These are phyloP conservation scores for Hemileccinum impolitum DNA, from an alignment of 768 basidiomycete species.

Conservation along the genomic window DNA sequence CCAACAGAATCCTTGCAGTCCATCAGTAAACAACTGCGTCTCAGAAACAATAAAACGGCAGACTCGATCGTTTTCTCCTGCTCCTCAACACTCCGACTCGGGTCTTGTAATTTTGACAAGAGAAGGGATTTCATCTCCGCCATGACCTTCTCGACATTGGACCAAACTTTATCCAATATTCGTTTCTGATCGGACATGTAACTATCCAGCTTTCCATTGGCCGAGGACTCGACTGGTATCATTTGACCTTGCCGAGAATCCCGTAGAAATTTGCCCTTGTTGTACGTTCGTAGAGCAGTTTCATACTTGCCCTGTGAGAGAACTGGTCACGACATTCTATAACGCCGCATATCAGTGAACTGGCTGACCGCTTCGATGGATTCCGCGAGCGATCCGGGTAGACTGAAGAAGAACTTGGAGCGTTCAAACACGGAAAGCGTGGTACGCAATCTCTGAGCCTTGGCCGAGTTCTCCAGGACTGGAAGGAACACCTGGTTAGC, in stretches of 20 bases:
- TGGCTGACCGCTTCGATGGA: slow-evolving; percentile 78
- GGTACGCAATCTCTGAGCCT: slow-evolving; percentile 87
- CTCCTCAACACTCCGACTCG: slow-evolving; percentile 79
- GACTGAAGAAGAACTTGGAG: slow-evolving; percentile 97
- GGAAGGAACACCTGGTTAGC: slow-evolving; percentile 96
- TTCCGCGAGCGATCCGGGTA: slow-evolving; percentile 88
- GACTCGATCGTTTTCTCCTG: slow-evolving; percentile 97
- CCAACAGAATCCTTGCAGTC: slow-evolving; percentile 70
- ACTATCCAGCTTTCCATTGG: slow-evolving; percentile 49
- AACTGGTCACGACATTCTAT: background rate
- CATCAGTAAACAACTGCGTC: slow-evolving; percentile 8
- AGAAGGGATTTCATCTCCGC: slow-evolving; percentile 81
- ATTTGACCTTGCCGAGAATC: slow-evolving; percentile 77
- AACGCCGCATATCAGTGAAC: background rate
- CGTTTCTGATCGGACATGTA: slow-evolving; percentile 80
- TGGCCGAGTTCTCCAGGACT: slow-evolving; percentile 91
- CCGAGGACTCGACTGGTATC: slow-evolving; percentile 60
- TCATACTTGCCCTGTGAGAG: slow-evolving; percentile 84
- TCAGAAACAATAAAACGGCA: slow-evolving; percentile 23
- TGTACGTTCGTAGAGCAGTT: slow-evolving; percentile 90
- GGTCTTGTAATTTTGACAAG: slow-evolving; percentile 76
- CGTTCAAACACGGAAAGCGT: slow-evolving; percentile 95
- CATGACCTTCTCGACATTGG: slow-evolving; percentile 92
- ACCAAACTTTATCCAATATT: slow-evolving; percentile 96
- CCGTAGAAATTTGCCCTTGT: slow-evolving; percentile 90